Evolutionary conservation across 495 filamentous ascomycete species (phyloP).

Genomic region (Penicillium mononematosum): DNA sequence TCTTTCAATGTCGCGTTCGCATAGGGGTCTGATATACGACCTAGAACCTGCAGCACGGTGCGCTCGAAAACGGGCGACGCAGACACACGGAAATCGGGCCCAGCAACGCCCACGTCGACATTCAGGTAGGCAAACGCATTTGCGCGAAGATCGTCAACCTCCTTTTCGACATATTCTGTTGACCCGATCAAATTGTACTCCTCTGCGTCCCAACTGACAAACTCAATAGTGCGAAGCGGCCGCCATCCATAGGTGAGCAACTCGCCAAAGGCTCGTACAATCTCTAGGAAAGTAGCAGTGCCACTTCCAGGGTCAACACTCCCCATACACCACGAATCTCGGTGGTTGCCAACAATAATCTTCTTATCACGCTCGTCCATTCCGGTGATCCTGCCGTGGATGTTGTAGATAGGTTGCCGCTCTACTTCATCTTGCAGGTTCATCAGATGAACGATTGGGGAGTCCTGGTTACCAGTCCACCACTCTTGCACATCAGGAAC

Average conservation of each 20-base stretch:
- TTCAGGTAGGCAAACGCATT: conserved; percentile 85
- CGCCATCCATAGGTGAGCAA: conserved; percentile 75
- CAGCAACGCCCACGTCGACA: conserved; percentile 80
- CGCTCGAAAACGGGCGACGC: conserved; percentile 76
- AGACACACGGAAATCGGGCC: conserved; percentile 68
- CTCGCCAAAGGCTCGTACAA: conserved; percentile 78
- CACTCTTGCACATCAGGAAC: conserved; percentile 68
- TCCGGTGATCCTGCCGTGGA: conserved; percentile 78
- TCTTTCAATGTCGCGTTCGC: conserved; percentile 70
- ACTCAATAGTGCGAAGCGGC: conserved; percentile 88
- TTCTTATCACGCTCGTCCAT: conserved; percentile 79
- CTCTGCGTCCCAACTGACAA: conserved; percentile 91
- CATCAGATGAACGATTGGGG: conserved; percentile 76
- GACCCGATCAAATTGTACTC: conserved; percentile 94
- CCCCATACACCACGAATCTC: conserved; percentile 91
- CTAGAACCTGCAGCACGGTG: conserved; percentile 67
- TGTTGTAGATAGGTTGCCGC: conserved; percentile 84
- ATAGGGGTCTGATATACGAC: conserved; percentile 68
- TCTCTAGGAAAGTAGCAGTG: conserved; percentile 86
- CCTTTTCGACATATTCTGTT: conserved; percentile 87
- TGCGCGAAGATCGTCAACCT: conserved; percentile 54
- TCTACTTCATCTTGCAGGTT: conserved; percentile 86
- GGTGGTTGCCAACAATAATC: conserved; percentile 89
- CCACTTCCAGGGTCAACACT: conserved; percentile 83
- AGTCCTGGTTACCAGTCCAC: conserved; percentile 79